Evolutionary conservation across 1,139 yeast species (phyloP), one percentile per base, ranked within the genome.

Genomic region (Yamadazyma sp.): DNA sequence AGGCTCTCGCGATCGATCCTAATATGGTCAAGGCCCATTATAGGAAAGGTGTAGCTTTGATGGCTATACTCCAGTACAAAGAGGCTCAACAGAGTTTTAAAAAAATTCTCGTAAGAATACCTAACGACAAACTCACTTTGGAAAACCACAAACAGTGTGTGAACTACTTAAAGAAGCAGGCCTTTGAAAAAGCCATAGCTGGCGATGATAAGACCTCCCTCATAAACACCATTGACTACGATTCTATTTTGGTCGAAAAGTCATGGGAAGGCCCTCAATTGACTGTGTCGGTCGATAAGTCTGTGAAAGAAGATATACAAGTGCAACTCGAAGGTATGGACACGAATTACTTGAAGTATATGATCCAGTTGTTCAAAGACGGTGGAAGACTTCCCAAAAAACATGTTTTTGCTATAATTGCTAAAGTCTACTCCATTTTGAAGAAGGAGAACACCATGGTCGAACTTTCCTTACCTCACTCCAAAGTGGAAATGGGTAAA

Each of bases 101-200:
- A 51, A 54, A 59, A 11, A 87, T 89, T 14, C 73, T 87, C 45
- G 68, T 69, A 37, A 66, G 66, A 37, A 76, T 83, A 28, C 96
- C 96, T 1, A 69, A 69, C 39, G 98, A 92, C 58, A 70, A 69
- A 31, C 75, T 79, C 42, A 91, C 96, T 1, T 69, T 74, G 44
- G 77, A 73, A 38, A 79, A 87, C 47, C 66, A 78, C 45, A 77
- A 70, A 39, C 87, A 83, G 46, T 79, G 95, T 55, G 78, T 73
- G 38, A 78, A 75, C 51, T 75, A 85, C 42, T 72, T 88, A 43
- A 81, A 89, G 47, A 79, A 81, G 44, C 79, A 83, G 47, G 89
- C 91, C 11, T 92, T 92, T 60, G 95, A 87, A 56, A 76, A 73
- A 47, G 98, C 98, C 3, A 91, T 92, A 51, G 86, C 88, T 38